Percentiles rank a stretch among this genome's conserved stretches.
Evolutionary conservation across 2,329 filamentous ascomycete genomes (phyloP).

Genomic region (Aciculosporium take): DNA sequence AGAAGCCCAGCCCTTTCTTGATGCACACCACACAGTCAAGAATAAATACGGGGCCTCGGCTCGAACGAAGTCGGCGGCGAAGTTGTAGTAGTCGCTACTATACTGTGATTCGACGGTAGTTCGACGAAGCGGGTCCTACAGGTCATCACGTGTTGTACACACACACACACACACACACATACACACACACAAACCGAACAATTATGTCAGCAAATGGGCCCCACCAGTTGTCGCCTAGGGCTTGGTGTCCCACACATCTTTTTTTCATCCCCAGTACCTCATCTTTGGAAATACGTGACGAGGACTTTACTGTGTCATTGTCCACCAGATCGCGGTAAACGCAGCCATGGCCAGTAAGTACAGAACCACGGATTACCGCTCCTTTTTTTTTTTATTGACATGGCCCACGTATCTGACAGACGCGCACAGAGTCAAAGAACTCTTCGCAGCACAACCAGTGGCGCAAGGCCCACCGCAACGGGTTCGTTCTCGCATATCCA

Average conservation of each 20-base stretch:
- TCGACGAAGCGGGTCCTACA: no score
- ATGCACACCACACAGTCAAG: no score
- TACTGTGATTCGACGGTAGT: no score
- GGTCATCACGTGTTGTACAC: no score
- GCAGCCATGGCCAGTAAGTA: conserved; percentile 7
- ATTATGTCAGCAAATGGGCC: conserved; percentile 5
- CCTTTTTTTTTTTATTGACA: no score
- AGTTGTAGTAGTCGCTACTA: no score
- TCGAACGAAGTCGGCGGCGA: no score
- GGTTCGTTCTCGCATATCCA: conserved; percentile 46
- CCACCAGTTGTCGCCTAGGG: conserved; percentile 10
- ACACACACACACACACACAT: no score
- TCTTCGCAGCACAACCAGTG: conserved; percentile 98
- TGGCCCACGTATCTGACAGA: background rate
- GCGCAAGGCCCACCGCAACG: conserved; percentile 98
- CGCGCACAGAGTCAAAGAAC: conserved; percentile 86
- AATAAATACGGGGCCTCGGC: no score
- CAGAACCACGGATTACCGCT: background rate
- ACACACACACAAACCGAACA: no score
- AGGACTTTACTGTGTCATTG: background rate
- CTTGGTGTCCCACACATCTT: conserved; percentile 10
- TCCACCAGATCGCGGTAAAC: conserved; percentile 3
- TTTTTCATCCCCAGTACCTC: background rate
- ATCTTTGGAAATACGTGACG: background rate
- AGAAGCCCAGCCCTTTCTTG: no score